Base-by-base conservation (phyloP, 371 early-diverging fungal species). In the Basidiobolus meristosporus region DNA sequence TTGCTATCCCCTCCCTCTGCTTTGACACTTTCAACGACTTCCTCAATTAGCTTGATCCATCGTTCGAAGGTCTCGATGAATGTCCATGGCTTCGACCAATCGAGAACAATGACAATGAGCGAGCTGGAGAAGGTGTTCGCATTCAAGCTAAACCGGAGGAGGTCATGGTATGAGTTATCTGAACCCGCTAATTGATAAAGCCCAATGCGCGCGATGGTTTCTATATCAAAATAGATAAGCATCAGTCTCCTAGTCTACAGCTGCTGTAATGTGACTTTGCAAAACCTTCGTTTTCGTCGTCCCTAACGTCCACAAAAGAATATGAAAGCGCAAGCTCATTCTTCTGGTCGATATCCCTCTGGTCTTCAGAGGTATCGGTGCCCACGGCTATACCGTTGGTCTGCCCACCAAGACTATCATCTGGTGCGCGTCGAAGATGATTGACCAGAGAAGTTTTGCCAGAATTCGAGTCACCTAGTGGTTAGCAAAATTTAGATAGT, bases 21-120 rank as follows among this genome's bases (percentile, higher is more conserved):
- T 36, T 65, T 57, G 31, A 82, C 66, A 29, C 60, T 57, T 23
- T 77, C 52, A 16, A 79, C 62, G 1, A 68, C 63, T n/a, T 53
- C 51, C 40, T 76, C 65, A 30, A 93, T 59, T 16, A 88, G 68
- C 34, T 63, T 49, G 35, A 84, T 56, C 90, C 90, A 90, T 39
- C 76, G 62, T 44, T 82, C 70, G 42, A 90, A 60, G 19, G 74
- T 63, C 41, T 79, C 74, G 49, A 90, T 50, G 54, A 90, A 91
- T 30, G 56, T 60, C 88, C 90, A 90, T 14, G 95, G 95, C 53
- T 68, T 66, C 26, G 77, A 66, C 95, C 95, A 95, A 54, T 91
- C 92, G 39, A 95, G 57, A 30, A 77, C 76, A 33, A 93, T 62
- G 9, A 90, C 57, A 1, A 79, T 78, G 9, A 74, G 59, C 1